Conservation (phyloP, 2,329 filamentous ascomycete species). For the Mollisiaceae sp. region DNA sequence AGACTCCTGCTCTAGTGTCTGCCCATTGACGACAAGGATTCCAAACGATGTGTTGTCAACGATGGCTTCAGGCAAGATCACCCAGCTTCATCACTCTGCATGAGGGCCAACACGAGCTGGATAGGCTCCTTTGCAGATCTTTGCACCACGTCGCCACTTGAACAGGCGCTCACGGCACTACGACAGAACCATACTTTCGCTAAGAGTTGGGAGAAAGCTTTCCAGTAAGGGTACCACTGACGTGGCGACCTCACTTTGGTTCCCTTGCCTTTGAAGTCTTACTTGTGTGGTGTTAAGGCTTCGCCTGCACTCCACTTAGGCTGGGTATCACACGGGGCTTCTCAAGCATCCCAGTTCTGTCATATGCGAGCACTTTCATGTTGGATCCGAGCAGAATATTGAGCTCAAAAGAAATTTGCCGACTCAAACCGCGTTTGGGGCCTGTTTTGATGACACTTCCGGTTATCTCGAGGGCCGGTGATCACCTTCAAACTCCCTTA, state of each 20-base stretch:
- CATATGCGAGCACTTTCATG: slow-evolving; percentile 21
- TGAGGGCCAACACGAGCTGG: slow-evolving; percentile 33
- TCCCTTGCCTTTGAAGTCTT: slow-evolving; percentile 31
- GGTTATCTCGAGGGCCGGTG: slow-evolving; percentile 20
- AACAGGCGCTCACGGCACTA: slow-evolving; percentile 20
- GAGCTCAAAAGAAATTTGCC: slow-evolving; percentile 18
- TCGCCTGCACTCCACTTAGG: slow-evolving; percentile 31
- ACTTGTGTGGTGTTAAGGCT: slow-evolving; percentile 30
- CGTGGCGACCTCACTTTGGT: slow-evolving; percentile 43
- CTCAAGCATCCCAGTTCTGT: slow-evolving; percentile 32
- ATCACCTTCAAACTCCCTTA: slow-evolving; percentile 17
- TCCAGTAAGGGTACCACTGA: slow-evolving; percentile 37
- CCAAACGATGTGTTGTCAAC: slow-evolving; percentile 40
- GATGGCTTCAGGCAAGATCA: slow-evolving; percentile 33
- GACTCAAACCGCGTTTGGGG: slow-evolving; percentile 14
- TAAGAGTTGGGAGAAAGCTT: slow-evolving; percentile 33
- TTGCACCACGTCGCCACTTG: slow-evolving; percentile 34
- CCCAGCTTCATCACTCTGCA: slow-evolving; percentile 37
- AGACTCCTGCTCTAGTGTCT: slow-evolving; percentile 10
- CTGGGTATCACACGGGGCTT: slow-evolving; percentile 30
- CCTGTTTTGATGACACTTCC: slow-evolving; percentile 16
- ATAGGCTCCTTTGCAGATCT: slow-evolving; percentile 36
- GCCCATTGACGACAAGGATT: slow-evolving; percentile 28
- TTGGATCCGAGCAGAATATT: slow-evolving; percentile 16
- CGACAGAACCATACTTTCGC: slow-evolving; percentile 30